phyloP scores from a whole-genome alignment of 495 filamentous ascomycete genomes.

The Articulospora tetracladia region DNA sequence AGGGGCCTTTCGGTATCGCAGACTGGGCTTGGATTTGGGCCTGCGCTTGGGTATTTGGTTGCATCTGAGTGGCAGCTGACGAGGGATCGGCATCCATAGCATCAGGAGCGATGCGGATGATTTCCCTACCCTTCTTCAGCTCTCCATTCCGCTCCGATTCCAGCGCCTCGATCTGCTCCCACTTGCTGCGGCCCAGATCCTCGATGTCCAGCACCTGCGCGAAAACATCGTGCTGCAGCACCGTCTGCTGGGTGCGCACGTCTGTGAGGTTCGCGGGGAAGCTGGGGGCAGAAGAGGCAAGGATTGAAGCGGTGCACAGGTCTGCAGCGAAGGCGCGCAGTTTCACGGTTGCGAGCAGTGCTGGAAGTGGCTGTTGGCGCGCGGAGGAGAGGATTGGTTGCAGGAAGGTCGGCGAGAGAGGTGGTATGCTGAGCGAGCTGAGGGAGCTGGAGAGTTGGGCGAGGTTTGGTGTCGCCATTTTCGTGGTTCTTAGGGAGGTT shows the following conservation, averaged over 20 bases:
- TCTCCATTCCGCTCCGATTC: slow-evolving; percentile 84
- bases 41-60: slow-evolving; percentile 16
- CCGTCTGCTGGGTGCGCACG: background rate
- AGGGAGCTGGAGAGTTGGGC: slow-evolving; percentile 30
- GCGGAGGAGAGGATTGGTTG: slow-evolving; percentile 29
- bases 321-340: slow-evolving; percentile 78
- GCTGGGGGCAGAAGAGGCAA: slow-evolving; percentile 32
- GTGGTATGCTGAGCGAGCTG: slow-evolving; percentile 22
- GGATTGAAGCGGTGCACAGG: slow-evolving; percentile 57
- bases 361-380: slow-evolving; percentile 55
- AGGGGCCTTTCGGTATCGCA: slow-evolving; percentile 36
- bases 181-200: slow-evolving; percentile 70
- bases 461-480: slow-evolving; percentile 15
- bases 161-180: slow-evolving; percentile 82
- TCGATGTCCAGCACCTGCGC: slow-evolving; percentile 85
- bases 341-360: slow-evolving; percentile 73
- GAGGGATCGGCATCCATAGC: slow-evolving; percentile 30
- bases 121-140: slow-evolving; percentile 72
- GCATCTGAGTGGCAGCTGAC: background rate
- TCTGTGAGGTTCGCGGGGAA: slow-evolving; percentile 35
- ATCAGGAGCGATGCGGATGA: slow-evolving; percentile 65
- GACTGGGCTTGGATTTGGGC: slow-evolving; percentile 9
- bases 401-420: slow-evolving; percentile 27
- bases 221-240: slow-evolving; percentile 44
- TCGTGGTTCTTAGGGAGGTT: background rate